A percentile compares a stretch with the other conserved stretches of the same genome.
Conservation (phyloP, 108 stramenopile species). For the Nitzschia sp. region DNA sequence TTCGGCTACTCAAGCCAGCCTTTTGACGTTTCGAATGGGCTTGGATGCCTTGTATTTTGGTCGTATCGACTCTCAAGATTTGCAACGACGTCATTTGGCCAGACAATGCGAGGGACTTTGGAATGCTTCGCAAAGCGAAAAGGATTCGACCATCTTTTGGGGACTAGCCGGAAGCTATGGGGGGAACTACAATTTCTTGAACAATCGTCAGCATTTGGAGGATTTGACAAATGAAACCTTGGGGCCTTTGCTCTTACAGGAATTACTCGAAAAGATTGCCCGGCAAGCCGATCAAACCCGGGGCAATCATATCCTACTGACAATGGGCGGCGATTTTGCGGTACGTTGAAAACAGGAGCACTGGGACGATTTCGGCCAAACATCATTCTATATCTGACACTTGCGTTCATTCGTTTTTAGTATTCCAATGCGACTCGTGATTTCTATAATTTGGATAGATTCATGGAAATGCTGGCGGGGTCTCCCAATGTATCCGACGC, state of each 20-base stretch:
- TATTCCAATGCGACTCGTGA: too few species aligned
- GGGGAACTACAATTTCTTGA: too few species aligned
- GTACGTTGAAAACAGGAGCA: too few species aligned
- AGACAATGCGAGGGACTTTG: constrained; percentile 84
- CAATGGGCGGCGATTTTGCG: constrained; percentile 83
- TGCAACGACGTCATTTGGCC: constrained; percentile 61
- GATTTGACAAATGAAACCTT: too few species aligned
- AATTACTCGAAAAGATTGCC: constrained; percentile 55
- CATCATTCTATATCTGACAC: too few species aligned
- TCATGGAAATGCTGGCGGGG: constrained; percentile 28
- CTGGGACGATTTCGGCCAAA: too few species aligned
- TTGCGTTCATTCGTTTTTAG: too few species aligned
- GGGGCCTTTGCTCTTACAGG: constrained; percentile 24
- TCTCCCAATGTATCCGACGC: constrained; percentile 35
- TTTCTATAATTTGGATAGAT: constrained; percentile 27
- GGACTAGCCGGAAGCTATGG: constrained; percentile 79
- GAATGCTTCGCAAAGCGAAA: constrained; percentile 48
- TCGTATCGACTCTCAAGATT: constrained; percentile 94
- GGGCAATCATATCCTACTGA: constrained; percentile 86
- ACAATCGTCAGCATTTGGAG: too few species aligned
- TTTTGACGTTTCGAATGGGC: constrained; percentile 78
- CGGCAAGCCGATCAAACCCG: constrained; percentile 69
- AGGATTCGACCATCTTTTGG: constrained; percentile 71
- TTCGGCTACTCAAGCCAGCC: constrained; percentile 87
- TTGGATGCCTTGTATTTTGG: constrained; percentile 95